phyloP scores from a whole-genome alignment of 2,329 filamentous ascomycete genomes.

The Aureobasidium pullulans region DNA sequence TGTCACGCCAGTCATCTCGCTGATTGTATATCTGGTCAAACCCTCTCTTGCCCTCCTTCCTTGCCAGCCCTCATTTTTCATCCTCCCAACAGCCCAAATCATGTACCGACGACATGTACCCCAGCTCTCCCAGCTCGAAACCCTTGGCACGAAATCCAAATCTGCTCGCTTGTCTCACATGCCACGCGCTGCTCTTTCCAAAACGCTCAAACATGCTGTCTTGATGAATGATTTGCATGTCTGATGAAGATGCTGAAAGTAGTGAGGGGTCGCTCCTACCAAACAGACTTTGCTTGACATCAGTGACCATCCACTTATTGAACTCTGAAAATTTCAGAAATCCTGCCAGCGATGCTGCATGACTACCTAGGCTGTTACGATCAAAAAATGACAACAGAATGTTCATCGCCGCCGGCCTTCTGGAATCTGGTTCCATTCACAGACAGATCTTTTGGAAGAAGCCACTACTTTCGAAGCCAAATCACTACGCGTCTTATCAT shows the following conservation, averaged over 20 bases:
- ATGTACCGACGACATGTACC: conserved; percentile 6
- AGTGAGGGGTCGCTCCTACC: neutral
- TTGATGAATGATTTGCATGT: neutral
- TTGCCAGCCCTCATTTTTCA: neutral
- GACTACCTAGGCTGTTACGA: too few relatives aligned
- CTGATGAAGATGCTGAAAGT: neutral
- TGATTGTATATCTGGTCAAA: neutral
- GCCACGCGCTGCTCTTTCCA: conserved; percentile 1
- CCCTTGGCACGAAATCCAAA: conserved; percentile 10
- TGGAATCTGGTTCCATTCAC: too few relatives aligned
- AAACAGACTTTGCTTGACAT: neutral
- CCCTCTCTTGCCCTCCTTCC: neutral
- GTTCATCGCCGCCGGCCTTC: too few relatives aligned
- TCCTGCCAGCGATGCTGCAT: too few relatives aligned
- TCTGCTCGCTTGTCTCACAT: conserved; percentile 13
- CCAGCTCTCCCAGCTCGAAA: neutral
- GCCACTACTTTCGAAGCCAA: too few relatives aligned
- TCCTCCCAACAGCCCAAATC: neutral
- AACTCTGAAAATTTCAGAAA: too few relatives aligned
- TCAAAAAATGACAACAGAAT: too few relatives aligned
- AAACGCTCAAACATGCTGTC: neutral
- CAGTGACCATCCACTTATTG: too few relatives aligned
- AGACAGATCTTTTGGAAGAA: too few relatives aligned
- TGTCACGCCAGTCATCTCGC: conserved; percentile 1
- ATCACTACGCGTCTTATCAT: too few relatives aligned